Percentiles rank a stretch among this genome's conserved stretches.
phyloP scores from a whole-genome alignment of 345 rosid species.

The Ricinus communis region DNA sequence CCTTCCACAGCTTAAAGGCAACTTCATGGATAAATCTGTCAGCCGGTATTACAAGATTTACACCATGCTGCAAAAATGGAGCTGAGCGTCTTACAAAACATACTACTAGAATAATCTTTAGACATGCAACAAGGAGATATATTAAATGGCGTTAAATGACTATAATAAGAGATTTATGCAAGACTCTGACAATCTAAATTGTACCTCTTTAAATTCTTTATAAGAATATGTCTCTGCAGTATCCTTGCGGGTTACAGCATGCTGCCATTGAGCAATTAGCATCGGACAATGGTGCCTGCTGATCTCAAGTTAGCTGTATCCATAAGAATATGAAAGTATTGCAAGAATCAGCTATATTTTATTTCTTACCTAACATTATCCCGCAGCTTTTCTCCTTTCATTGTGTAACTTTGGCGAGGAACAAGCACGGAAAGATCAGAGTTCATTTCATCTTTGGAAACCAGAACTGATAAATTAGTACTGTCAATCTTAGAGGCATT shows the following conservation, averaged over 20 bases:
- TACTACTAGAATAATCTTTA: neutral
- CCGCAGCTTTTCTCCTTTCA: conserved; percentile 70
- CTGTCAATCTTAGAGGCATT: conserved; percentile 38
- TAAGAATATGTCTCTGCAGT: conserved; percentile 58
- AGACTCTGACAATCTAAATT: neutral
- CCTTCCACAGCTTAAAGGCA: conserved; percentile 97
- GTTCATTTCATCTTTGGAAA: conserved; percentile 30
- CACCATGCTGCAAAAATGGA: conserved; percentile 48
- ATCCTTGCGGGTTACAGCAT: conserved; percentile 85
- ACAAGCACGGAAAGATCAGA: conserved; percentile 44
- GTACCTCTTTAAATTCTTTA: conserved; percentile 71
- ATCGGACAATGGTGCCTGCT: conserved; percentile 78
- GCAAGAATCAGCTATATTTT: conserved; percentile 6
- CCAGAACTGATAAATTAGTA: conserved; percentile 40
- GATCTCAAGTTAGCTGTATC: conserved; percentile 23
- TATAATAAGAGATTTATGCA: neutral
- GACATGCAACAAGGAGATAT: neutral
- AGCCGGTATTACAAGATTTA: conserved; percentile 79
- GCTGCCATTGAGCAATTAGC: conserved; percentile 85
- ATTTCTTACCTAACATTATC: conserved; percentile 65
- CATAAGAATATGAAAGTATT: neutral
- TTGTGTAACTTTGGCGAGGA: conserved; percentile 81
- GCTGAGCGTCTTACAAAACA: neutral
- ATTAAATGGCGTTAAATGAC: neutral
- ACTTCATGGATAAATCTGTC: conserved; percentile 92